Conservation (phyloP, 257 asterid genomes). For the Ehretia macrophylla region DNA sequence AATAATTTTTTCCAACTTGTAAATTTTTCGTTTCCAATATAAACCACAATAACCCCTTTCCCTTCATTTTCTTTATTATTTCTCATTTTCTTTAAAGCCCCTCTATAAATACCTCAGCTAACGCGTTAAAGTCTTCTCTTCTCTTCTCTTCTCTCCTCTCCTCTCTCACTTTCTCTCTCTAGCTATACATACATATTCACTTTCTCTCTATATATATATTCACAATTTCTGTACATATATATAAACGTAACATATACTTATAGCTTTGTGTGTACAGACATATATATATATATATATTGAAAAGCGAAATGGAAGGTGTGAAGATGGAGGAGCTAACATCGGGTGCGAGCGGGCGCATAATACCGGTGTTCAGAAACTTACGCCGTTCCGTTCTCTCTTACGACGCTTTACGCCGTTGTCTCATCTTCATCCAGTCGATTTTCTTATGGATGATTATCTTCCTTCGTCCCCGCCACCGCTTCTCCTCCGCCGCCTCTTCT, state of each 20-base stretch:
- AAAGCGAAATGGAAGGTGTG: constrained; percentile 45
- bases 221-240: too few relatives aligned
- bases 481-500: constrained; percentile 39
- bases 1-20: too few relatives aligned
- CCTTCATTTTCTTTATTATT: too few relatives aligned
- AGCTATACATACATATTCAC: too few relatives aligned
- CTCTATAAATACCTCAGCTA: background rate
- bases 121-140: background rate
- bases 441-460: constrained; percentile 73
- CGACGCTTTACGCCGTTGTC: constrained; percentile 35
- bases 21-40: too few relatives aligned
- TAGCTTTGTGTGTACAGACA: too few relatives aligned
- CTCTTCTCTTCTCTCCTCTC: background rate
- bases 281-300: background rate
- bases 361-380: constrained; percentile 72
- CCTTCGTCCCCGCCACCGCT: constrained; percentile 54
- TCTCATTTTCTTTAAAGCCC: too few relatives aligned
- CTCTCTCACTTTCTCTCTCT: background rate
- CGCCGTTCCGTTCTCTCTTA: constrained; percentile 57
- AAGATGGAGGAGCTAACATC: constrained; percentile 91
- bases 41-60: too few relatives aligned
- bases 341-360: constrained; percentile 97
- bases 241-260: too few relatives aligned
- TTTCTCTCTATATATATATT: too few relatives aligned
- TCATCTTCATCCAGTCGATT: constrained; percentile 51